phyloP scores from a whole-genome alignment of 768 basidiomycete species.

The Dentipellis fragilis region DNA sequence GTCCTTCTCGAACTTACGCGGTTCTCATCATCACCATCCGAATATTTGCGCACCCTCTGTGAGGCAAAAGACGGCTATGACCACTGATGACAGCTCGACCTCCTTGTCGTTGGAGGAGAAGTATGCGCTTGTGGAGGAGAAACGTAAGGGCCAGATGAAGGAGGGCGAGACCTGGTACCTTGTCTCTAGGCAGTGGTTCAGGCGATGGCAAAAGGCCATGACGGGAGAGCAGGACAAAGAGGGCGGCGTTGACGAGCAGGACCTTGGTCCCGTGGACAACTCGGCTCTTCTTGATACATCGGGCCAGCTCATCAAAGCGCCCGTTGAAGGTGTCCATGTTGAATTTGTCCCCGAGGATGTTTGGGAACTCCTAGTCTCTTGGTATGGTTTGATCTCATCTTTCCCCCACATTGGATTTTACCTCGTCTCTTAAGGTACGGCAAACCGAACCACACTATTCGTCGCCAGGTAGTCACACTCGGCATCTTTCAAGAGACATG shows the following conservation, averaged over 20 bases:
- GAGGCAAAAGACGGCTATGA: too few species aligned
- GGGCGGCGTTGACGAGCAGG: conserved; percentile 48
- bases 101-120: conserved; percentile 31
- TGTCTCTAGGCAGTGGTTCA: conserved; percentile 62
- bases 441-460: conserved; percentile 39
- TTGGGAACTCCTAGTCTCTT: conserved; percentile 58
- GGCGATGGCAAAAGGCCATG: conserved; percentile 66
- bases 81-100: too few species aligned
- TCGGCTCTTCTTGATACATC: conserved; percentile 46
- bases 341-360: conserved; percentile 66
- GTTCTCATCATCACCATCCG: too few species aligned
- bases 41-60: too few species aligned
- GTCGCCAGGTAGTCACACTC: conserved; percentile 58
- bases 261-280: conserved; percentile 73
- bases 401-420: background rate
- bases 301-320: conserved; percentile 33
- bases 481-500: conserved; percentile 39
- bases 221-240: conserved; percentile 61
- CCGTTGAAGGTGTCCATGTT: conserved; percentile 57
- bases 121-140: conserved; percentile 37
- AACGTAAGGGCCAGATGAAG: conserved; percentile 39
- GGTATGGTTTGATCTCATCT: conserved; percentile 38
- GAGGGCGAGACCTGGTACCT: conserved; percentile 75
- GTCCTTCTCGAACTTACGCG: too few species aligned
- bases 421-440: conserved; percentile 54